A percentile compares a stretch with the other conserved stretches of the same genome.
phyloP scores from a whole-genome alignment of 2,329 filamentous ascomycete genomes.

The Penicillium frequentans region DNA sequence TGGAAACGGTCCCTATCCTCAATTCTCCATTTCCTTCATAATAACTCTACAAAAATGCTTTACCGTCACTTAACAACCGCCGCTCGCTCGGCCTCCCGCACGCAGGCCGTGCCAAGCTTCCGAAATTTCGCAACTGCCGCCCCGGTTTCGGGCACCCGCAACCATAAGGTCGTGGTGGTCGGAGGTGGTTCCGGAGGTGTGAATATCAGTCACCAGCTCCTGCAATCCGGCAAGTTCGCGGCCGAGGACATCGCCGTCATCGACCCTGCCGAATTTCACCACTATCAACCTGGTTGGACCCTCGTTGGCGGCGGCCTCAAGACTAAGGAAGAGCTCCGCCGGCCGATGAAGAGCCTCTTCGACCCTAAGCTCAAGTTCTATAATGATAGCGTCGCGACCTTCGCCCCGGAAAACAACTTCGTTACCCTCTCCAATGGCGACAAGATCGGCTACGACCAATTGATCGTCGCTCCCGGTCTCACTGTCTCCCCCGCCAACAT shows the following conservation, averaged over 20 bases:
- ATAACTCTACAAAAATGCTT: conserved; percentile 23
- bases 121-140: conserved; percentile 31
- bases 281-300: conserved; percentile 72
- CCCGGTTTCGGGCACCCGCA: conserved; percentile 39
- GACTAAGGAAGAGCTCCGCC: conserved; percentile 58
- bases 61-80: conserved; percentile 23
- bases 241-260: conserved; percentile 64
- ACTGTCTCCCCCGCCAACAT: conserved; percentile 53
- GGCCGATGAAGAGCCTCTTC: conserved; percentile 53
- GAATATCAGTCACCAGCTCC: conserved; percentile 66
- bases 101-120: conserved; percentile 16
- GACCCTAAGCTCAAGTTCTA: conserved; percentile 65
- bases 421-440: conserved; percentile 58
- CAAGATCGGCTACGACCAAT: conserved; percentile 61
- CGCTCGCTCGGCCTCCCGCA: conserved; percentile 14
- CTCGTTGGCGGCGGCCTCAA: conserved; percentile 67
- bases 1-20: not conserved
- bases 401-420: conserved; percentile 58
- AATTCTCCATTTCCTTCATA: not conserved
- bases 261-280: conserved; percentile 63
- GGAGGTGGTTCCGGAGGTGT: conserved; percentile 68
- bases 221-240: conserved; percentile 57
- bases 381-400: conserved; percentile 50
- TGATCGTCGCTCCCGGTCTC: conserved; percentile 63
- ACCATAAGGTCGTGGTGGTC: conserved; percentile 66